Evolutionary conservation across 1,284 basidiomycete species (phyloP).

Genomic region (Ceratobasidium sp.): DNA sequence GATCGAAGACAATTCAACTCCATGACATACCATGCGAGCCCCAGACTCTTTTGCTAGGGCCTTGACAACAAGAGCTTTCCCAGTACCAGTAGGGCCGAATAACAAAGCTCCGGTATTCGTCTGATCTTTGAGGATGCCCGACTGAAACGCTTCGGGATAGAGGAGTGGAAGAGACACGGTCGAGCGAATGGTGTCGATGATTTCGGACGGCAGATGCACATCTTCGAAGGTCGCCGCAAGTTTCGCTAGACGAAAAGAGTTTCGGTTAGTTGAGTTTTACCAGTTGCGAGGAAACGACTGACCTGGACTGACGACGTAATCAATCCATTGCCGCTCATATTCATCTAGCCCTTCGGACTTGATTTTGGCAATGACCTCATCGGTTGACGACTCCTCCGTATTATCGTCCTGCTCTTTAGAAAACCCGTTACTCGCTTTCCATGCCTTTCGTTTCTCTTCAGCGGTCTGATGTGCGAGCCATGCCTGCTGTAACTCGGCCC

Average conservation of each 20-base stretch:
- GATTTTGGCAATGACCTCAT: conserved; percentile 76
- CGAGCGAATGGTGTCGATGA: conserved; percentile 73
- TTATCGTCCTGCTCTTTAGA: too few relatives aligned
- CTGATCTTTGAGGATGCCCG: conserved; percentile 57
- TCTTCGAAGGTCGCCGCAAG: conserved; percentile 90
- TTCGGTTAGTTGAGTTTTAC: too few relatives aligned
- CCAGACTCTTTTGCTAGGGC: conserved; percentile 94
- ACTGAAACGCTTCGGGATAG: conserved; percentile 59
- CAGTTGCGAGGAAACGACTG: too few relatives aligned
- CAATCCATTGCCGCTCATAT: conserved; percentile 51
- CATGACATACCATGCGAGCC: conserved; percentile 92
- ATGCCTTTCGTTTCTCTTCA: conserved; percentile 2
- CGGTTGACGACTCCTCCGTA: background rate
- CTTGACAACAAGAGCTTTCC: conserved; percentile 88
- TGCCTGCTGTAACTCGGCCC: conserved; percentile 57
- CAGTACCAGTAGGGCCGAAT: conserved; percentile 46
- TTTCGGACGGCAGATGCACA: conserved; percentile 96
- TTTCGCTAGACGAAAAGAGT: too few relatives aligned
- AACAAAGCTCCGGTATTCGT: conserved; percentile 52
- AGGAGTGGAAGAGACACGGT: conserved; percentile 60
- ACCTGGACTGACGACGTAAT: conserved; percentile 57
- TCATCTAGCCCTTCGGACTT: conserved; percentile 62
- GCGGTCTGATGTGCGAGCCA: background rate
- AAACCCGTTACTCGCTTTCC: background rate
- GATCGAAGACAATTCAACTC: conserved; percentile 86